Evolutionary conservation across 1,284 basidiomycete genomes (phyloP).

Genomic region (Trichosporon sp.): DNA sequence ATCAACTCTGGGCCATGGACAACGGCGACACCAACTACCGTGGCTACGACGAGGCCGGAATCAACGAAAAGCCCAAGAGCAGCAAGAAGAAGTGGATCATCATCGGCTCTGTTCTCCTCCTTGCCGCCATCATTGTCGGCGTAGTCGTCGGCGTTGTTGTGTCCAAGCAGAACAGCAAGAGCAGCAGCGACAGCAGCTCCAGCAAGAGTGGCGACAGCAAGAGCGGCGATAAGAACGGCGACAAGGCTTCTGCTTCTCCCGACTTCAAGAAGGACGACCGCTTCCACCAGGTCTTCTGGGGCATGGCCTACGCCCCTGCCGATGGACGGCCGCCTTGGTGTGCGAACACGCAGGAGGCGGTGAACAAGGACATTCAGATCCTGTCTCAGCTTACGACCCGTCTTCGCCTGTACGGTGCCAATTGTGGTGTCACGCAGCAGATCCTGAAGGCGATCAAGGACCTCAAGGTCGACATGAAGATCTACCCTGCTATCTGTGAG

Average conservation of each 20-base stretch:
- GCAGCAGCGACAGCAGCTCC: slow-evolving; percentile 6
- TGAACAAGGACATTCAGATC: slow-evolving; percentile 50
- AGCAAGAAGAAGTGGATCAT: slow-evolving; percentile 25
- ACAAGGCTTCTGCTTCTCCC: too few species aligned
- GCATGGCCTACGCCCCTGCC: slow-evolving; percentile 65
- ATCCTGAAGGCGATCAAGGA: slow-evolving; percentile 72
- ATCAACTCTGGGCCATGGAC: slow-evolving; percentile 20
- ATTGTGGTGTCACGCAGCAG: slow-evolving; percentile 54
- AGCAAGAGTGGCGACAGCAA: background rate
- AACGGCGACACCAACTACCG: slow-evolving; percentile 8
- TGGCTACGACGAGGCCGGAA: slow-evolving; percentile 3
- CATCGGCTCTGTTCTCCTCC: slow-evolving; percentile 26
- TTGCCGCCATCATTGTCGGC: slow-evolving; percentile 23
- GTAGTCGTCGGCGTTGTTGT: slow-evolving; percentile 29
- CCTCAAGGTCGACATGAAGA: slow-evolving; percentile 79
- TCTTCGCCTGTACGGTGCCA: slow-evolving; percentile 44
- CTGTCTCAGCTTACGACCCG: slow-evolving; percentile 46
- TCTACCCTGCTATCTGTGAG: slow-evolving; percentile 74
- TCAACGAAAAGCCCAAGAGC: background rate
- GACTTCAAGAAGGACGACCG: slow-evolving; percentile 59
- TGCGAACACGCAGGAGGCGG: background rate
- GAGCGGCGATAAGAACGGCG: slow-evolving; percentile 52
- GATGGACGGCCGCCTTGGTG: slow-evolving; percentile 16
- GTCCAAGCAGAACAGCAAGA: slow-evolving; percentile 25
- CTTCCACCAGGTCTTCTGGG: slow-evolving; percentile 63